These are phyloP conservation scores for Candida mattraensis DNA, from an alignment of 805 yeast genomes.

Conservation along the genomic window DNA sequence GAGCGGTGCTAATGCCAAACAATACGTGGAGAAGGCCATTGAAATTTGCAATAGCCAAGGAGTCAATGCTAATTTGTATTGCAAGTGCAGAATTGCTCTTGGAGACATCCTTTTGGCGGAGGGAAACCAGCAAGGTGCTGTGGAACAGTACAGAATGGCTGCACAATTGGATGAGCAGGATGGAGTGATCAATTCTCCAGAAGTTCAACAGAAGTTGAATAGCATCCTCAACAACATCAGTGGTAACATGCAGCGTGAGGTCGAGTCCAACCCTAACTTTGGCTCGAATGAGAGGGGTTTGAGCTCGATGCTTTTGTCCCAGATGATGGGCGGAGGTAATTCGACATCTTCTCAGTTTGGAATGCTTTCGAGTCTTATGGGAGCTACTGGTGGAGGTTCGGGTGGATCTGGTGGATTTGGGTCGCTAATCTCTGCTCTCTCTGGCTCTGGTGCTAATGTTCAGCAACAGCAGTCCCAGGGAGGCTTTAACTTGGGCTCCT, in stretches of 20 bases:
- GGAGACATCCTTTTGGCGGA: constrained; percentile 29
- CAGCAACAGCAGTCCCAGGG: constrained; percentile 25
- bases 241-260: constrained; percentile 21
- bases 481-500: constrained; percentile 29
- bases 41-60: constrained; percentile 18
- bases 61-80: constrained; percentile 29
- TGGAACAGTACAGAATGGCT: constrained; percentile 30
- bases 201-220: constrained; percentile 29
- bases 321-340: constrained; percentile 26
- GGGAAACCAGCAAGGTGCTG: constrained; percentile 27
- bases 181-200: constrained; percentile 33
- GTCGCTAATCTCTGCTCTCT: constrained; percentile 25
- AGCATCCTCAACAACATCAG: constrained; percentile 24
- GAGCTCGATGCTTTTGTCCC: constrained; percentile 28
- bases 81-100: constrained; percentile 26
- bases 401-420: constrained; percentile 24
- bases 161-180: constrained; percentile 34
- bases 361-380: constrained; percentile 26
- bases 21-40: constrained; percentile 21
- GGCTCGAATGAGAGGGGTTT: constrained; percentile 31
- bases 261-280: constrained; percentile 22
- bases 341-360: constrained; percentile 30
- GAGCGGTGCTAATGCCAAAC: constrained; percentile 18
- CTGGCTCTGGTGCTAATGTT: constrained; percentile 27
- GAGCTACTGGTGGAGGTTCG: constrained; percentile 11